These are phyloP conservation scores for Phaeodactylum tricornutum DNA, from an alignment of 108 stramenopile species.

Conservation along the genomic window DNA sequence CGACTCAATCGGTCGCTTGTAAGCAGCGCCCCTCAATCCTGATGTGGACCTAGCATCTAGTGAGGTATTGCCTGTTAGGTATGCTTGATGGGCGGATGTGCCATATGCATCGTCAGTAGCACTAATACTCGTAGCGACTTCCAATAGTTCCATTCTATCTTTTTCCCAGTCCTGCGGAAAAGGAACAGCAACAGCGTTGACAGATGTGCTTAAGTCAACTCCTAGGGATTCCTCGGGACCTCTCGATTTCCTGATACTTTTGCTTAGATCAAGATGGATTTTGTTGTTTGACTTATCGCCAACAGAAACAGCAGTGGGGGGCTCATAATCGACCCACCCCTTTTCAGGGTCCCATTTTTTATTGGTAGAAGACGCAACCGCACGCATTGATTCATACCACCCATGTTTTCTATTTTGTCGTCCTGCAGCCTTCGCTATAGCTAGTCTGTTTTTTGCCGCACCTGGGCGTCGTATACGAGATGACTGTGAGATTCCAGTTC, in stretches of 20 bases:
- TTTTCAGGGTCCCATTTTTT: slow-evolving; percentile 56
- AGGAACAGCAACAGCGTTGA: slow-evolving; percentile 7
- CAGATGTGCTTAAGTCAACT: slow-evolving; percentile 1
- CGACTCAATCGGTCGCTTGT: too few relatives aligned
- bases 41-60: too few relatives aligned
- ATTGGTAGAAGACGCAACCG: slow-evolving; percentile 35
- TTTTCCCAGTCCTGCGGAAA: slow-evolving; percentile 18
- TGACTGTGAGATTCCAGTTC: slow-evolving; percentile 23
- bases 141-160: too few relatives aligned
- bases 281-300: slow-evolving; percentile 4
- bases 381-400: slow-evolving; percentile 66
- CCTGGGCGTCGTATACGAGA: slow-evolving; percentile 51
- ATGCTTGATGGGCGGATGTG: too few relatives aligned
- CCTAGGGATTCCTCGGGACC: not conserved
- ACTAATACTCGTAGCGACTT: too few relatives aligned
- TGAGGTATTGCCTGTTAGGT: too few relatives aligned
- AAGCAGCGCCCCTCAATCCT: too few relatives aligned
- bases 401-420: slow-evolving; percentile 19
- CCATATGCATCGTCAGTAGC: too few relatives aligned
- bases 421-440: slow-evolving; percentile 32
- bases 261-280: slow-evolving; percentile 9
- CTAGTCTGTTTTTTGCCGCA: slow-evolving; percentile 38
- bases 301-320: slow-evolving; percentile 14
- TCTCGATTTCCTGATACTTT: not conserved
- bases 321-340: slow-evolving; percentile 57